Evolutionary conservation across 2,329 filamentous ascomycete species (phyloP).

Genomic region (Trichoderma oligosporum): DNA sequence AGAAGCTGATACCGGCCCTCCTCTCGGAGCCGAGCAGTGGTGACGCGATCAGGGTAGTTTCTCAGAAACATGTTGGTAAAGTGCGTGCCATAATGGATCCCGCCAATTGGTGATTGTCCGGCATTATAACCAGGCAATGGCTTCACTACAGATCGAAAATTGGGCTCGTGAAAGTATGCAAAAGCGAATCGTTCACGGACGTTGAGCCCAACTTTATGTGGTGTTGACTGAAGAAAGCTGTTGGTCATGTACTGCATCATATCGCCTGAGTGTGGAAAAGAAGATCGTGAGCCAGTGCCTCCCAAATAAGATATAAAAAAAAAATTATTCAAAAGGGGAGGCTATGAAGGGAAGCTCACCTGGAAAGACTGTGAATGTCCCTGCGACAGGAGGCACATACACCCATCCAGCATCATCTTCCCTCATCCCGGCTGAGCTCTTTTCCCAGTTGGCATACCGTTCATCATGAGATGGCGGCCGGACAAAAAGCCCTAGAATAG

Average conservation of each 20-base stretch:
- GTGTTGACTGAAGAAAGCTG: conserved; percentile 44
- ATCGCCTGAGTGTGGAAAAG: conserved; percentile 34
- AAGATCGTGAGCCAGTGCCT: not conserved
- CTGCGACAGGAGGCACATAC: conserved; percentile 43
- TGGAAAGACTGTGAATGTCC: conserved; percentile 48
- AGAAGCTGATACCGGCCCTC: conserved; percentile 31
- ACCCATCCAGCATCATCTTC: conserved; percentile 46
- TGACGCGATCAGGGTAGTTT: conserved; percentile 47
- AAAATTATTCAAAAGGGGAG: not conserved
- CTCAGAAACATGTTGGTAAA: conserved; percentile 51
- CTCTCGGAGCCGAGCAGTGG: conserved; percentile 35
- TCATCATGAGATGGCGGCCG: conserved; percentile 41
- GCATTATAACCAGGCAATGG: conserved; percentile 40
- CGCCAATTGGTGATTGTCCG: conserved; percentile 32
- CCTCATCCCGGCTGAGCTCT: conserved; percentile 41
- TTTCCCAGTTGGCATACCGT: conserved; percentile 43
- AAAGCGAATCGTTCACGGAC: conserved; percentile 45
- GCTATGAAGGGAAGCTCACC: conserved; percentile 31
- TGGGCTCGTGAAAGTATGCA: conserved; percentile 51
- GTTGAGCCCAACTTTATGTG: conserved; percentile 50
- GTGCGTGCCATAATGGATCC: conserved; percentile 50
- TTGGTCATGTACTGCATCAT: conserved; percentile 52
- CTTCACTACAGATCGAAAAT: conserved; percentile 43
- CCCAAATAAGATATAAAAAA: too few species aligned
- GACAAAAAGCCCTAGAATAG: conserved; percentile 40